Evolutionary conservation across 805 yeast species (phyloP), one percentile per base, ranked within the genome.

Genomic region (Ogataea corticis): DNA sequence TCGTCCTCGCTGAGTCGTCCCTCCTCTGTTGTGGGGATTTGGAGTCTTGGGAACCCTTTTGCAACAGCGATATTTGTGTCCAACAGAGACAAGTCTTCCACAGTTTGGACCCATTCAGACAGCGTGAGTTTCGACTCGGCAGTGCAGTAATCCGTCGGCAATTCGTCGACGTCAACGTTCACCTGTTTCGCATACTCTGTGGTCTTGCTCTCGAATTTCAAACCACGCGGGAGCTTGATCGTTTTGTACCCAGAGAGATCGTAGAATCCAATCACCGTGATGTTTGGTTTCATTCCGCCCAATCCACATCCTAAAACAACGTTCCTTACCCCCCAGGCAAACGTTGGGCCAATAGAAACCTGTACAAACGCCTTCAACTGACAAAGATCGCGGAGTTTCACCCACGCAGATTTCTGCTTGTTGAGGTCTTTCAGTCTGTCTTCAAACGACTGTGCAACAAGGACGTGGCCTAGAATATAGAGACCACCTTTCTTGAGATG

Each of bases 251-350:
- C 52, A 2, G 58, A 50, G 48, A 84, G 71, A 59, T 92, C 96
- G 55, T 84, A 87, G 58, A 90, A 90, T 0, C 98, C 98, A 27
- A 94, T 49, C 0, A 94, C 95, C 0, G 97, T 88, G 42, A 94
- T 91, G 61, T 94, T 94, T 2, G 99, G 99, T 57, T 80, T 85
- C 99, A 94, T 94, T 11, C 97, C 97, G 7, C 99, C 99, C n/a
- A 94, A 71, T 0, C 99, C 99, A 2, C 96, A 86, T 0, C 97
- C 97, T 48, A 92, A 65, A 48, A 80, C 90, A 9, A 94, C 90
- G 61, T 92, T 92, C 50, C 99, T 73, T 0, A 89, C 95, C 19
- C 99, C 98, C 97, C 98, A 92, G 0, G 90, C 85, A 33, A 94
- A 72, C 1, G 85, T 77, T 0, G 96, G 91, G 0, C 96, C 96